A percentile compares a stretch with the other conserved stretches of the same genome.
These are phyloP conservation scores for Candolleomyces aberdarensis DNA, from an alignment of 768 basidiomycete genomes.

Conservation along the genomic window DNA sequence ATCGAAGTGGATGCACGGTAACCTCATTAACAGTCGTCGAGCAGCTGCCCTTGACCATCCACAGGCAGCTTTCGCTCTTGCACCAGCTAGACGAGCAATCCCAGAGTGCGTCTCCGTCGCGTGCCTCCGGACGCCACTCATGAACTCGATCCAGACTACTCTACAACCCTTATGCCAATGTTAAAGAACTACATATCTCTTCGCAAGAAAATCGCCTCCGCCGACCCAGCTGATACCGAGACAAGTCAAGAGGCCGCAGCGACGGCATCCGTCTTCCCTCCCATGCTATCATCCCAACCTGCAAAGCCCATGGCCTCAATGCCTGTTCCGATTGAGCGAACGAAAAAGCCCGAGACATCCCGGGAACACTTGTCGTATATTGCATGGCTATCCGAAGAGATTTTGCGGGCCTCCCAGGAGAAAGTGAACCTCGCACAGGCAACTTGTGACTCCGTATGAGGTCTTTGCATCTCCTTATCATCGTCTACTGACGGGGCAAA, in stretches of 20 bases:
- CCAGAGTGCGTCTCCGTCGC: constrained; percentile 34
- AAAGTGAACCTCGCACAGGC: constrained; percentile 74
- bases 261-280: background rate
- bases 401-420: constrained; percentile 66
- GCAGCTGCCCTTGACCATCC: constrained; percentile 72
- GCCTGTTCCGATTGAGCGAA: constrained; percentile 20
- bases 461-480: background rate
- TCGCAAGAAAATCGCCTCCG: constrained; percentile 12
- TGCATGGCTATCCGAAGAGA: constrained; percentile 56
- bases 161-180: constrained; percentile 37
- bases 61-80: constrained; percentile 67
- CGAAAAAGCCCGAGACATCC: constrained; percentile 29
- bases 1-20: background rate
- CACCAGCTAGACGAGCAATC: constrained; percentile 70
- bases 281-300: background rate
- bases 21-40: constrained; percentile 54
- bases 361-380: constrained; percentile 55
- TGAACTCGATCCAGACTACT: constrained; percentile 22
- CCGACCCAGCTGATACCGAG: background rate
- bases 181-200: constrained; percentile 45
- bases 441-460: constrained; percentile 63
- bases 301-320: constrained; percentile 10
- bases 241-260: background rate
- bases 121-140: background rate
- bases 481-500: background rate